Evolutionary conservation across 352 stramenopile species (phyloP).

Genomic region (Pythium brachiatum): DNA sequence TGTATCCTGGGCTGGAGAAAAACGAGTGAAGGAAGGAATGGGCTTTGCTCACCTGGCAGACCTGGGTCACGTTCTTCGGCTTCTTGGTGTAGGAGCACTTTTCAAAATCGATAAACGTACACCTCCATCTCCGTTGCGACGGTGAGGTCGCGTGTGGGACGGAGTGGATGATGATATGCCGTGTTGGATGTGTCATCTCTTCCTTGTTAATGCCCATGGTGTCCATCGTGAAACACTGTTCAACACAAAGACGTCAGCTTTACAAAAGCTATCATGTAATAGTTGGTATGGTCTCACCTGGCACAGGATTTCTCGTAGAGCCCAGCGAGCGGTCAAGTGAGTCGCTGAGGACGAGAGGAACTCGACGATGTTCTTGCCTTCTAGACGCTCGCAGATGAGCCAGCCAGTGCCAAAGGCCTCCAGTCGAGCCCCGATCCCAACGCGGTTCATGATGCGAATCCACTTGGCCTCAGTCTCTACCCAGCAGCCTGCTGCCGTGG

Average conservation of each 20-base stretch:
- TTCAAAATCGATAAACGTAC: slow-evolving; percentile 79
- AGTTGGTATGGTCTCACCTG: slow-evolving; percentile 50
- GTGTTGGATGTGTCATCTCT: slow-evolving; percentile 78
- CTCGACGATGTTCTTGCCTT: slow-evolving; percentile 58
- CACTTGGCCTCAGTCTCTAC: slow-evolving; percentile 56
- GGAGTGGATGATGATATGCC: slow-evolving; percentile 61
- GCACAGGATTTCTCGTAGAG: slow-evolving; percentile 60
- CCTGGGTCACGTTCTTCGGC: slow-evolving; percentile 76
- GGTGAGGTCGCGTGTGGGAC: slow-evolving; percentile 10
- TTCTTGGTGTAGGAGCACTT: slow-evolving; percentile 64
- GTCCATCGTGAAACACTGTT: slow-evolving; percentile 70
- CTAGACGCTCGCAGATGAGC: slow-evolving; percentile 59
- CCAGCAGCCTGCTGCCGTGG: slow-evolving; percentile 26
- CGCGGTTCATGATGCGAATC: slow-evolving; percentile 59
- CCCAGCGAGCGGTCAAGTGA: slow-evolving; percentile 39
- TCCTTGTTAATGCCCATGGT: slow-evolving; percentile 76
- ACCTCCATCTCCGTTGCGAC: slow-evolving; percentile 34
- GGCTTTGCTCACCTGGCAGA: slow-evolving; percentile 79
- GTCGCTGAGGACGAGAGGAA: slow-evolving; percentile 41
- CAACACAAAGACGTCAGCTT: background rate
- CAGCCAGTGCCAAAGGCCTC: slow-evolving; percentile 42
- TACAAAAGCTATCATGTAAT: no score
- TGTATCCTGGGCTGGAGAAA: no score
- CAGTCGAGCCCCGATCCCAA: slow-evolving; percentile 53
- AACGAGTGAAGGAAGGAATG: background rate